Base-by-base conservation (phyloP, 1,284 basidiomycete species). In the Fomitopsis betulina region DNA sequence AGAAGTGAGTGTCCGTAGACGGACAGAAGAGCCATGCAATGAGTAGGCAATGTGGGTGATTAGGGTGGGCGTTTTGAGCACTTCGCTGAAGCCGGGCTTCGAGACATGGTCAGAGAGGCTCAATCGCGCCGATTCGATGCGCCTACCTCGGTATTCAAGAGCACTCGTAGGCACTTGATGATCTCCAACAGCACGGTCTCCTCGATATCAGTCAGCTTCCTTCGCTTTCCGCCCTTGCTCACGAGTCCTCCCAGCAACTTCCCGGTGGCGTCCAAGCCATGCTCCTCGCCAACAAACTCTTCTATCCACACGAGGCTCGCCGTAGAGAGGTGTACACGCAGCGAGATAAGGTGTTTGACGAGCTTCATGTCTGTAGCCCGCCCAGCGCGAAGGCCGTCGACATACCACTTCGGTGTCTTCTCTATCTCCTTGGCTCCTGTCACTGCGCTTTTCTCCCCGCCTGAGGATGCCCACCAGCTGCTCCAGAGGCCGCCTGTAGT, bases 251-350 rank as follows among this genome's bases (percentile, higher is more conserved):
- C 76, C 23, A 95, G 73, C 13, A 91, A 65, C 9, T 68, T 72
- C 19, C 81, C 82, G 2, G 95, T 71, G 1, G 76, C 80, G 50
- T 85, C 83, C 58, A 96, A 74, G 0, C 94, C 94, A 40, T 83
- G 78, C 63, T 84, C 83, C 0, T 76, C 72, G 1, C 72, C 71
- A 2, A 95, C 77, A 65, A 96, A 96, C 40, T 86, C 84, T 62
- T 88, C 79, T 49, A 94, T 86, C 86, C 93, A 96, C 0, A 79
- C 75, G 17, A 94, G 64, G 58, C 87, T 88, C 0, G 89, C 91
- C 0, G 93, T 95, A 4, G 93, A 91, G 1, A 96, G 76, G 65
- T 93, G 89, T 0, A 95, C 89, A 2, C 94, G 85, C n/a, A 97
- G 75, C 1, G 88, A 86, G 43, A 94, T 89, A 1, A 96, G 76